Conservation (phyloP, 306 rosid genomes). For the Prunus armeniaca region DNA sequence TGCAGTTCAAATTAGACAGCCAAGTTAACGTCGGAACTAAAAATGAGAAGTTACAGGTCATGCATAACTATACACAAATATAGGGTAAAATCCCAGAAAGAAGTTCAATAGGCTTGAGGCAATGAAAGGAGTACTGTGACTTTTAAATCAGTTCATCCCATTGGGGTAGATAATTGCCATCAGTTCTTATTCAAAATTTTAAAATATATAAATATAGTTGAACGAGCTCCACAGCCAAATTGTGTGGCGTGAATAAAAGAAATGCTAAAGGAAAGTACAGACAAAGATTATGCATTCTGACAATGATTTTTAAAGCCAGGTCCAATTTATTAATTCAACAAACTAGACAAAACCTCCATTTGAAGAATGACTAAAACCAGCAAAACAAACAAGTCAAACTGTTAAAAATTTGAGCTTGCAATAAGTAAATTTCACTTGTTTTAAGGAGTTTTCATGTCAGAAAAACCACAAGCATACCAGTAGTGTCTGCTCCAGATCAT, state of each 20-base stretch:
- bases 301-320: not conserved
- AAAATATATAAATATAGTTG: not conserved
- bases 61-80: not conserved
- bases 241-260: not conserved
- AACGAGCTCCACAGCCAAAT: not conserved
- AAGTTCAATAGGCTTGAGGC: not conserved
- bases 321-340: not conserved
- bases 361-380: conserved; percentile 9
- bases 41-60: not conserved
- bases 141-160: not conserved
- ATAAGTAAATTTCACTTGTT: not conserved
- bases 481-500: conserved; percentile 85
- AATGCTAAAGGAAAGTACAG: not conserved
- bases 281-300: not conserved
- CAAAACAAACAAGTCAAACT: not conserved
- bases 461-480: conserved; percentile 50
- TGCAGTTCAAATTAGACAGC: conserved; percentile 9
- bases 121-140: not conserved
- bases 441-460: not conserved
- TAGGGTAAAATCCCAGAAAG: not conserved
- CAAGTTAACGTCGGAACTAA: conserved; percentile 9
- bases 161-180: not conserved
- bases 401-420: not conserved
- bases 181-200: not conserved
- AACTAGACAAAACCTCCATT: not conserved